Percentiles rank a stretch among this genome's conserved stretches.
Conservation (phyloP, 345 rosid genomes). For the Hypericum androsaemum region DNA sequence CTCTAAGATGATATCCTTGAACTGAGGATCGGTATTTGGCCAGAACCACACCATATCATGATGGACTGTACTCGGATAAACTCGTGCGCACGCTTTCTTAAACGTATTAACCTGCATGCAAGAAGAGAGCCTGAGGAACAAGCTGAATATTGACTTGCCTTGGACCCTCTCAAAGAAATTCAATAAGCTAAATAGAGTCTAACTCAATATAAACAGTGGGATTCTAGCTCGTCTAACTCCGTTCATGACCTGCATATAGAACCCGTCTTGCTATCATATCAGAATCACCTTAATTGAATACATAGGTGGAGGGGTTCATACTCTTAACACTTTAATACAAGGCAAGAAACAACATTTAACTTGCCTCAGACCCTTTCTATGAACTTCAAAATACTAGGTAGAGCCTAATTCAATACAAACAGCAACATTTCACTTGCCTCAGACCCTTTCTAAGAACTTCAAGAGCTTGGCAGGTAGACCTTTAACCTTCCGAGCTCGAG, state of each 20-base stretch:
- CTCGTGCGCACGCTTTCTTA: slow-evolving; percentile 68
- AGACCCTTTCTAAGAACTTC: too few relatives aligned
- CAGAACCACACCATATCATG: slow-evolving; percentile 88
- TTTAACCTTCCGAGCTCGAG: too few relatives aligned
- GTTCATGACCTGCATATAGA: too few relatives aligned
- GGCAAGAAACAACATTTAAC: not conserved
- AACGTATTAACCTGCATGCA: slow-evolving; percentile 50
- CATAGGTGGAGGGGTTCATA: not conserved
- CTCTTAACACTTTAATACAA: not conserved
- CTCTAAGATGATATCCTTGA: slow-evolving; percentile 46
- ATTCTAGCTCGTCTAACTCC: too few relatives aligned
- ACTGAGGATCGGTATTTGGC: slow-evolving; percentile 71
- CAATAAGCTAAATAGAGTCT: not conserved
- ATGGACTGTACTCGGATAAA: slow-evolving; percentile 62
- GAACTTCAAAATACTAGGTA: too few relatives aligned
- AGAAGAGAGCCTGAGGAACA: not conserved
- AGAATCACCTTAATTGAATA: too few relatives aligned
- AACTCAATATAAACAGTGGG: not conserved
- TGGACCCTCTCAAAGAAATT: not conserved
- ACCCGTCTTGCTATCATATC: too few relatives aligned
- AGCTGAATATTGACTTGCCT: not conserved
- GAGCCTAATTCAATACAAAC: too few relatives aligned
- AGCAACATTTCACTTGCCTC: too few relatives aligned
- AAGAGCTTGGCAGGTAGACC: too few relatives aligned
- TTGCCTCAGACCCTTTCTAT: too few relatives aligned